Evolutionary conservation across 352 stramenopile species (phyloP).

Genomic region (Blastocystis hominis): DNA sequence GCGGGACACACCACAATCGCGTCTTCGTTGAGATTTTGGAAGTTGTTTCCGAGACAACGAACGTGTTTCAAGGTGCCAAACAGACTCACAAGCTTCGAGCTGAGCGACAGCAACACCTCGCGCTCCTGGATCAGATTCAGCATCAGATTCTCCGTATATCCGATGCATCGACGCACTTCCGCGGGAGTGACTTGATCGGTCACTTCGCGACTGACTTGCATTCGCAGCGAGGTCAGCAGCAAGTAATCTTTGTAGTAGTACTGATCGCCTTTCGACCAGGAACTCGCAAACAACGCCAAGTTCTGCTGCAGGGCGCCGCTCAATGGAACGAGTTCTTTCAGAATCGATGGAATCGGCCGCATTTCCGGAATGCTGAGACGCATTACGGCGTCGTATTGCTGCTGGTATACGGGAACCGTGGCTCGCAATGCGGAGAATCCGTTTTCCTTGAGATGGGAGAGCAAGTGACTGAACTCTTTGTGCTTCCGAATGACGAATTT

Average conservation of each 20-base stretch:
- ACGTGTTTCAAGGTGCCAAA: neutral
- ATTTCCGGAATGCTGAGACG: slow-evolving; percentile 34
- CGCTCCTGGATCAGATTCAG: slow-evolving; percentile 23
- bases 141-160: slow-evolving; percentile 38
- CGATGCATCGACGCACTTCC: neutral
- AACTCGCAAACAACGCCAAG: neutral
- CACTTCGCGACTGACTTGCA: slow-evolving; percentile 15
- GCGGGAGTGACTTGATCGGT: slow-evolving; percentile 3
- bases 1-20: neutral
- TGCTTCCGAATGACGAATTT: slow-evolving; percentile 19
- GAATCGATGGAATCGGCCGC: neutral
- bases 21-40: neutral
- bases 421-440: neutral
- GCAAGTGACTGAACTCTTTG: neutral
- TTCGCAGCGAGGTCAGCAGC: neutral
- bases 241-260: slow-evolving; percentile 52
- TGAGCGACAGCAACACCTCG: neutral
- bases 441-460: slow-evolving; percentile 7
- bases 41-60: neutral
- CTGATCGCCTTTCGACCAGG: slow-evolving; percentile 12
- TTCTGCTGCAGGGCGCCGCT: neutral
- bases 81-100: neutral
- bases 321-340: neutral
- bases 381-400: slow-evolving; percentile 19
- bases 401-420: neutral